A percentile compares a stretch with the other conserved stretches of the same genome.
Conservation (phyloP, 2,329 filamentous ascomycete species). For the Cytospora piceae region DNA sequence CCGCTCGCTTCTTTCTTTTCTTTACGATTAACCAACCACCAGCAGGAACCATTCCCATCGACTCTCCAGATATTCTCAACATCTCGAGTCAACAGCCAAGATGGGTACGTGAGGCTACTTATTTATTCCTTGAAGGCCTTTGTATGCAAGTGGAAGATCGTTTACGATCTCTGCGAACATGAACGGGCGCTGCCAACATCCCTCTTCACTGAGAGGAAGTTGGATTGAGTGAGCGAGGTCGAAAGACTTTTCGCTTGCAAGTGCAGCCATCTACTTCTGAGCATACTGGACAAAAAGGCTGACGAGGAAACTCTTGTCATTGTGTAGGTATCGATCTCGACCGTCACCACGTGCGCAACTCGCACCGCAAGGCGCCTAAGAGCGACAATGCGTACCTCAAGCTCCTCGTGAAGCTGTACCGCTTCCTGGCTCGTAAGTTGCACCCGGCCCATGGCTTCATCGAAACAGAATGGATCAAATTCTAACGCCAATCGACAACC, state of each 20-base stretch:
- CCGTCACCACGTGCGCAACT: slow-evolving; percentile 69
- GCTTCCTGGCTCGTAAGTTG: slow-evolving; percentile 89
- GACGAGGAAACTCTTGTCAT: slow-evolving; percentile 53
- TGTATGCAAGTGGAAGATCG: slow-evolving; percentile 55
- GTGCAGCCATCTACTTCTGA: slow-evolving; percentile 48
- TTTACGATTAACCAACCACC: slow-evolving; percentile 41
- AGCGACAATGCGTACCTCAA: slow-evolving; percentile 95
- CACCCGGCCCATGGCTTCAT: slow-evolving; percentile 8
- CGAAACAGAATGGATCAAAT: background rate
- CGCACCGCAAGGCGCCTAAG: slow-evolving; percentile 93
- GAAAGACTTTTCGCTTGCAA: slow-evolving; percentile 32
- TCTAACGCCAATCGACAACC: slow-evolving; percentile 24
- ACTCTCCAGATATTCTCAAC: slow-evolving; percentile 38
- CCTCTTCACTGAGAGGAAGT: slow-evolving; percentile 14
- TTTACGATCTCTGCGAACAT: slow-evolving; percentile 30
- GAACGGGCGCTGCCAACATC: slow-evolving; percentile 28
- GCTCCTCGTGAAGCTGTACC: slow-evolving; percentile 97
- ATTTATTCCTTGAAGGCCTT: slow-evolving; percentile 42
- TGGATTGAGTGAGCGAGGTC: slow-evolving; percentile 24
- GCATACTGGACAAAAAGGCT: slow-evolving; percentile 68
- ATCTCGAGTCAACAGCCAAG: slow-evolving; percentile 52
- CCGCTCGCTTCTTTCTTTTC: slow-evolving; percentile 30
- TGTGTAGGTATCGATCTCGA: slow-evolving; percentile 72
- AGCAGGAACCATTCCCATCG: slow-evolving; percentile 44
- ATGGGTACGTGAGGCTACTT: slow-evolving; percentile 62